phyloP scores from a whole-genome alignment of 1,284 basidiomycete genomes.

The Cutaneotrichosporon cyanovorans region DNA sequence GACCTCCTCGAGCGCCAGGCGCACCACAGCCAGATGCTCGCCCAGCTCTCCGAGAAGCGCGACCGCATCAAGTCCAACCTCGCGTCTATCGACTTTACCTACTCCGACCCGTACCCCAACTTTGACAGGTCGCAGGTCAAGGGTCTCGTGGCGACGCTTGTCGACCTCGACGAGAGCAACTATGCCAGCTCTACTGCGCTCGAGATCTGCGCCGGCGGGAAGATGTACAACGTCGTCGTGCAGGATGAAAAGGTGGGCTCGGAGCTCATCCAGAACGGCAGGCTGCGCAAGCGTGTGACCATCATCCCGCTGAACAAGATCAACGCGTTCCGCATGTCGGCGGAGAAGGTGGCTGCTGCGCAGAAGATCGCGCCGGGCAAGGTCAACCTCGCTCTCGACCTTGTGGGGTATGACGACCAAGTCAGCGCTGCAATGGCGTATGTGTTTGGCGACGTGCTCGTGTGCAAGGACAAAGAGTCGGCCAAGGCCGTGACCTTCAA shows the following conservation, averaged over 20 bases:
- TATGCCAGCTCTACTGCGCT: conserved; percentile 78
- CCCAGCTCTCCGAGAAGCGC: conserved; percentile 62
- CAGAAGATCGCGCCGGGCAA: conserved; percentile 71
- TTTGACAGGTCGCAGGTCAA: conserved; percentile 87
- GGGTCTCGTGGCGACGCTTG: conserved; percentile 81
- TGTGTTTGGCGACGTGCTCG: conserved; percentile 87
- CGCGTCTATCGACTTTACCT: conserved; percentile 74
- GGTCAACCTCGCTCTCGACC: conserved; percentile 74
- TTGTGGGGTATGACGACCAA: conserved; percentile 78
- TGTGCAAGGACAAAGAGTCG: conserved; percentile 81
- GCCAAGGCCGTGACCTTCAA: conserved; percentile 87
- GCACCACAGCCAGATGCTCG: conserved; percentile 55
- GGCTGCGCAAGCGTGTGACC: conserved; percentile 81
- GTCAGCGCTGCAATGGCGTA: conserved; percentile 85
- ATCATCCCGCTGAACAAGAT: conserved; percentile 94
- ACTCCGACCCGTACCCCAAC: conserved; percentile 64
- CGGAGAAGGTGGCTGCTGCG: conserved; percentile 69
- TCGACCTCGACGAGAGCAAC: conserved; percentile 64
- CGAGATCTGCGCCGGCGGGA: conserved; percentile 84
- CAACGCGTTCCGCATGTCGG: conserved; percentile 58
- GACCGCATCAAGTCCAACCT: conserved; percentile 65
- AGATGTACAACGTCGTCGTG: conserved; percentile 91
- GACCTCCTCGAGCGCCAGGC: conserved; percentile 56
- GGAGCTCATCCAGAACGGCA: conserved; percentile 68
- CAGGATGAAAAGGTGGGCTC: conserved; percentile 84